These are phyloP conservation scores for Bryoerythrophyllum caledonicum DNA, from an alignment of 225 moss, liverwort and hornwort species.

Conservation along the genomic window DNA sequence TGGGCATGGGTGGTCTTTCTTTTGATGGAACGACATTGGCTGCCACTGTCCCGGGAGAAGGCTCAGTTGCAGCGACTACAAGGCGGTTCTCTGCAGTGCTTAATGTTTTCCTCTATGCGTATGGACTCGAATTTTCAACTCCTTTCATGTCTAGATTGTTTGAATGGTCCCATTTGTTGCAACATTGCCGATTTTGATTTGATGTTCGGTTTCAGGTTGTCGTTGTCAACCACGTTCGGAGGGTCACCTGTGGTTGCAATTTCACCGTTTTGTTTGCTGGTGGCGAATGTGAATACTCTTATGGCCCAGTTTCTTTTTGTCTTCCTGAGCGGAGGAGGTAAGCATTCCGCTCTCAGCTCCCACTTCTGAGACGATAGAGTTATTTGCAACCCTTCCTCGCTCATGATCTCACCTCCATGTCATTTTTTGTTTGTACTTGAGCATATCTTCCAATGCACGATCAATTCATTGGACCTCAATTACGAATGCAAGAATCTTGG, in stretches of 20 bases:
- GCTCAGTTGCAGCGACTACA: constrained; percentile 63
- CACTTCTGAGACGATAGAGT: too few relatives aligned
- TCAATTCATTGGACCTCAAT: too few relatives aligned
- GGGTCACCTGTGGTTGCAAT: constrained; percentile 87
- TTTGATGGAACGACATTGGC: constrained; percentile 60
- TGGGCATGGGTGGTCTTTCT: constrained; percentile 80
- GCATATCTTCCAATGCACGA: too few relatives aligned
- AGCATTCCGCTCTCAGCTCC: background rate
- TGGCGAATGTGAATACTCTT: constrained; percentile 93
- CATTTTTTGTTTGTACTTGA: too few relatives aligned
- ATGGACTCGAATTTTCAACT: constrained; percentile 32
- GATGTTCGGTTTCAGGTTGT: constrained; percentile 64
- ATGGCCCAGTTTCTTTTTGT: constrained; percentile 98
- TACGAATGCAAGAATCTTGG: too few relatives aligned
- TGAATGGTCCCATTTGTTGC: background rate
- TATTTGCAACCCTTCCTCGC: too few relatives aligned
- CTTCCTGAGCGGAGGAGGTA: constrained; percentile 97
- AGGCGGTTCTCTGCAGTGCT: constrained; percentile 62
- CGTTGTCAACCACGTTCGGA: constrained; percentile 92
- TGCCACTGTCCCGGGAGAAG: constrained; percentile 38
- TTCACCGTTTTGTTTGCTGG: constrained; percentile 80
- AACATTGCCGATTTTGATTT: constrained; percentile 5
- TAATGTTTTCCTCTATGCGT: constrained; percentile 96
- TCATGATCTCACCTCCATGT: too few relatives aligned
- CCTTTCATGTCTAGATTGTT: background rate